phyloP scores from a whole-genome alignment of 192 early-diverging fungal genomes.

The Coemansia pectinata region DNA sequence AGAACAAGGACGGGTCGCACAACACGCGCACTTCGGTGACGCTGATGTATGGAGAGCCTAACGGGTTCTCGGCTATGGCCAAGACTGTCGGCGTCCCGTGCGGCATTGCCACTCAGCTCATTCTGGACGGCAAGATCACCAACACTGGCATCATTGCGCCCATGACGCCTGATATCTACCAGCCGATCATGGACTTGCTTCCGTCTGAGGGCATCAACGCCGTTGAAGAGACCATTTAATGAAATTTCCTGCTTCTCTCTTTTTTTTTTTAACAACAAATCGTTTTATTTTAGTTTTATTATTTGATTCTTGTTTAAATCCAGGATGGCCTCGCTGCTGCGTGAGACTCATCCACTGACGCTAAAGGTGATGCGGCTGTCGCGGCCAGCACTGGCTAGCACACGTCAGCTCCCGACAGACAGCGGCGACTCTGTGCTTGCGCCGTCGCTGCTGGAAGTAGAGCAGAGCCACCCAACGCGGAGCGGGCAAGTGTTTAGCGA shows the following conservation, averaged over 20 bases:
- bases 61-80: slow-evolving; percentile 93
- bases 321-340: slow-evolving; percentile 47
- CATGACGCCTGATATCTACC: slow-evolving; percentile 83
- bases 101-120: slow-evolving; percentile 90
- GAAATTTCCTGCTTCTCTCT: not conserved
- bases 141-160: slow-evolving; percentile 90
- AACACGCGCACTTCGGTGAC: slow-evolving; percentile 92
- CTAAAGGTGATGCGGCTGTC: slow-evolving; percentile 93
- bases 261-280: not conserved
- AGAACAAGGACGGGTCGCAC: slow-evolving; percentile 80
- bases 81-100: slow-evolving; percentile 96
- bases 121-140: slow-evolving; percentile 81
- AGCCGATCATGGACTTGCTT: slow-evolving; percentile 86
- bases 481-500: slow-evolving; percentile 37
- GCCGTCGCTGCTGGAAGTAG: slow-evolving; percentile 35
- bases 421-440: slow-evolving; percentile 29
- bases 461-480: slow-evolving; percentile 52
- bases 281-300: not conserved
- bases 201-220: slow-evolving; percentile 89
- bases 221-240: slow-evolving; percentile 63
- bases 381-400: slow-evolving; percentile 65
- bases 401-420: slow-evolving; percentile 52
- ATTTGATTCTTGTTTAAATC: not conserved
- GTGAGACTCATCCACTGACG: slow-evolving; percentile 70
- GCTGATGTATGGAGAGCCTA: slow-evolving; percentile 88